phyloP scores from a whole-genome alignment of 345 rosid species.

The Lepidium aucheri region DNA sequence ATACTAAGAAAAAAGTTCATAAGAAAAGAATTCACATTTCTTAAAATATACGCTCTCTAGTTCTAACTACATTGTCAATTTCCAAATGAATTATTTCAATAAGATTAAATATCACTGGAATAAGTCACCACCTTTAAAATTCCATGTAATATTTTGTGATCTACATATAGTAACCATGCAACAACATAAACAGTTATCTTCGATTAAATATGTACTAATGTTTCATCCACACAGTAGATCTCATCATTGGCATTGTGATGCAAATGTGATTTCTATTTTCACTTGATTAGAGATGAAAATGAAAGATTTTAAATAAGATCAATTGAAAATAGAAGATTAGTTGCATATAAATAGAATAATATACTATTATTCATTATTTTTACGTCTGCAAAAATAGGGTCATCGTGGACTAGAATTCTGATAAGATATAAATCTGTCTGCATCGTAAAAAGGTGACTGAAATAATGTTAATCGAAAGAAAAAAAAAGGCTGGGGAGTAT shows the following conservation, averaged over 20 bases:
- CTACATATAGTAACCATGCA: background rate
- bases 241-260: background rate
- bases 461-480: background rate
- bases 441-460: constrained; percentile 10
- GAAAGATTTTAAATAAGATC: background rate
- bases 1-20: too few relatives aligned
- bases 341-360: background rate
- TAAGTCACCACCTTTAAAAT: background rate
- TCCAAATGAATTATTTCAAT: too few relatives aligned
- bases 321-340: background rate
- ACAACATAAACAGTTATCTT: background rate
- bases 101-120: background rate
- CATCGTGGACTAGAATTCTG: constrained; percentile 3
- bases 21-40: background rate
- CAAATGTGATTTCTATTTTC: background rate
- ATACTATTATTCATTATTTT: too few relatives aligned
- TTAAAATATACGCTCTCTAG: background rate
- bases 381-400: background rate
- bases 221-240: background rate
- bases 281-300: background rate
- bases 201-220: background rate
- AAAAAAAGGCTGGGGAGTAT: background rate
- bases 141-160: background rate
- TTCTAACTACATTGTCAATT: too few relatives aligned
- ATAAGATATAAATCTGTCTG: constrained; percentile 11